Base-by-base conservation (phyloP, 805 yeast species). In the Yamadazyma scolyti region DNA sequence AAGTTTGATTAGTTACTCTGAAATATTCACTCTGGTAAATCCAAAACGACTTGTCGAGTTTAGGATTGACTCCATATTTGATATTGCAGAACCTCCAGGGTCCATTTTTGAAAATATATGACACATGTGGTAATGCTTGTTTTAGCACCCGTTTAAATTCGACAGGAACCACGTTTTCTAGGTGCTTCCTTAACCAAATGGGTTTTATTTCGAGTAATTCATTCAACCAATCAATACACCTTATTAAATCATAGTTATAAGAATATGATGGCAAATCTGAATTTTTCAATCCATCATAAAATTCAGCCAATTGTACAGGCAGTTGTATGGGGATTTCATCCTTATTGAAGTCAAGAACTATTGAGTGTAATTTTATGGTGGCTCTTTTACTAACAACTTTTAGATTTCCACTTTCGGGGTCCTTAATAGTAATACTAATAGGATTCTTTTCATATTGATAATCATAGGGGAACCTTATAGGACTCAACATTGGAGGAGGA, bases 51-150 rank as follows among this genome's bases (percentile, higher is more conserved):
- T 58, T 46, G 27, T 81, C 77, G 2, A 56, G 45, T 24, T 73
- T 61, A 0, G 97, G 97, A 56, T 90, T 85, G 23, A 79, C 67
- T 1, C 96, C 97, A 43, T 79, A 77, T 42, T 65, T 73, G 26
- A 88, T 78, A 52, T 82, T 87, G 8, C 93, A 76, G 37, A 86
- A 87, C 46, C 97, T 71, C 95, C 96, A 93, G 0, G 97, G 98
- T 0, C 98, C 98, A 48, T 82, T 83, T 21, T 82, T 77, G 52
- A 79, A 83, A 24, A 86, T 72, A 52, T 78, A 93, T 0, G 96
- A 73, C 0, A 87, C 82, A 52, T 84, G 81, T 0, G 97, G 95
- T 29, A 93, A 54, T 0, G 96, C 94, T 40, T 73, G 79, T 44
- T 82, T 79, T 25, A 90, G 49, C 41, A 48, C 76, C 48, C 54